These are phyloP conservation scores for Citrullus amarus DNA, from an alignment of 306 rosid species.

Conservation along the genomic window DNA sequence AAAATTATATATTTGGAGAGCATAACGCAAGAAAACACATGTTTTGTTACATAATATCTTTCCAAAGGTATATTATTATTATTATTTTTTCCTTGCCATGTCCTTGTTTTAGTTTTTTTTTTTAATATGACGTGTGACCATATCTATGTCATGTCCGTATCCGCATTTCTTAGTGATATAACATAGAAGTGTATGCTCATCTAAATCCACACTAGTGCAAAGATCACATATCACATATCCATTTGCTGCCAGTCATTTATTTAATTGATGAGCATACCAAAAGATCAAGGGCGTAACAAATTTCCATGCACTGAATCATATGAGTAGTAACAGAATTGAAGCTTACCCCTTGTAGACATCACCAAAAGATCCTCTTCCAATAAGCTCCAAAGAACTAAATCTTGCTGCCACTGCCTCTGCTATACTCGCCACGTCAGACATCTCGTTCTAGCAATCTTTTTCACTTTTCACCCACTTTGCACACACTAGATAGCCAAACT, in stretches of 20 bases:
- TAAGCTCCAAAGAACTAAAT: constrained; percentile 72
- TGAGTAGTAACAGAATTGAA: constrained; percentile 1
- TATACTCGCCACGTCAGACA: constrained; percentile 73
- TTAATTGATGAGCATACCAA: not conserved
- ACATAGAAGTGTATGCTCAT: not conserved
- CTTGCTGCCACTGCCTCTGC: constrained; percentile 79
- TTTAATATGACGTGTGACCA: not conserved
- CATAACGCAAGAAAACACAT: not conserved
- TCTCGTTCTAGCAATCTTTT: constrained; percentile 25
- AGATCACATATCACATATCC: not conserved
- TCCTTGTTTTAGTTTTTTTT: not conserved
- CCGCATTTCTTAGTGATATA: not conserved
- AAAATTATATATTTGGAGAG: not conserved
- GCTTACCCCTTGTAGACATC: constrained; percentile 92
- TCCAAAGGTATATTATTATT: too few species aligned
- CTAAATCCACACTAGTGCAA: not conserved
- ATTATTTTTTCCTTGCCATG: not conserved
- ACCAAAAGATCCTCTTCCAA: constrained; percentile 95
- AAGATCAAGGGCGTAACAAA: not conserved
- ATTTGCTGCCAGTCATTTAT: not conserved
- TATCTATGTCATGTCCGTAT: not conserved
- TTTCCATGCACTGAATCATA: not conserved
- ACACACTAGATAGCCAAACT: constrained; percentile 24
- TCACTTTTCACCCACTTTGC: constrained; percentile 19
- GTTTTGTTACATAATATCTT: not conserved